These are phyloP conservation scores for Aaosphaeria pasadenensis DNA, from an alignment of 2,329 filamentous ascomycete genomes.

Conservation along the genomic window DNA sequence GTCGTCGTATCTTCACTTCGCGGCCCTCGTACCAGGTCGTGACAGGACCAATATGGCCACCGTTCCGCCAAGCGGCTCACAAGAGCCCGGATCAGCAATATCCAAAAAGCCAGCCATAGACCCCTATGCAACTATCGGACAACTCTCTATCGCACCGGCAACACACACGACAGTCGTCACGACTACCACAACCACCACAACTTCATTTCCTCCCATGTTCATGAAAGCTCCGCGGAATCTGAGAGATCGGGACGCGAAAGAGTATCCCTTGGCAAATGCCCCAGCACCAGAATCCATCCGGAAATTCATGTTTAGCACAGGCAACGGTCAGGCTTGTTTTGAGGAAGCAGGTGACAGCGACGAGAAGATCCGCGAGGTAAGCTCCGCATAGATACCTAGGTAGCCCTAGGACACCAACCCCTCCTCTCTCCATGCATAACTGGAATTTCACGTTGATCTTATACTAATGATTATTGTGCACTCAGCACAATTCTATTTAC, in stretches of 20 bases:
- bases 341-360: slow-evolving; percentile 59
- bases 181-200: slow-evolving; percentile 85
- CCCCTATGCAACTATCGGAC: slow-evolving; percentile 49
- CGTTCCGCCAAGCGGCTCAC: slow-evolving; percentile 16
- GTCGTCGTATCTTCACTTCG: neutral
- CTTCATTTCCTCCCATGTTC: slow-evolving; percentile 77
- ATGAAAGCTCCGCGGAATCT: slow-evolving; percentile 71
- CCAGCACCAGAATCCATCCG: slow-evolving; percentile 78
- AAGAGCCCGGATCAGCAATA: slow-evolving; percentile 14
- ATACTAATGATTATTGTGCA: slow-evolving; percentile 22
- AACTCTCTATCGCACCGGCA: slow-evolving; percentile 61
- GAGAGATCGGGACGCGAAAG: slow-evolving; percentile 74
- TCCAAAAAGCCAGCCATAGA: slow-evolving; percentile 24
- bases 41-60: slow-evolving; percentile 26
- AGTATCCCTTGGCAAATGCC: slow-evolving; percentile 82
- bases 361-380: slow-evolving; percentile 54
- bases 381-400: slow-evolving; percentile 15
- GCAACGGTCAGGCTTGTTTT: slow-evolving; percentile 60
- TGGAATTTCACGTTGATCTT: neutral
- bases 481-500: slow-evolving; percentile 45
- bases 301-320: slow-evolving; percentile 71
- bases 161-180: slow-evolving; percentile 71
- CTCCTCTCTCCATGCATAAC: neutral
- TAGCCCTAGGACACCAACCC: slow-evolving; percentile 10
- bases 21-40: no score